A percentile compares a stretch with the other conserved stretches of the same genome.
These are phyloP conservation scores for Cercospora sp. DNA, from an alignment of 2,329 filamentous ascomycete species.

Conservation along the genomic window DNA sequence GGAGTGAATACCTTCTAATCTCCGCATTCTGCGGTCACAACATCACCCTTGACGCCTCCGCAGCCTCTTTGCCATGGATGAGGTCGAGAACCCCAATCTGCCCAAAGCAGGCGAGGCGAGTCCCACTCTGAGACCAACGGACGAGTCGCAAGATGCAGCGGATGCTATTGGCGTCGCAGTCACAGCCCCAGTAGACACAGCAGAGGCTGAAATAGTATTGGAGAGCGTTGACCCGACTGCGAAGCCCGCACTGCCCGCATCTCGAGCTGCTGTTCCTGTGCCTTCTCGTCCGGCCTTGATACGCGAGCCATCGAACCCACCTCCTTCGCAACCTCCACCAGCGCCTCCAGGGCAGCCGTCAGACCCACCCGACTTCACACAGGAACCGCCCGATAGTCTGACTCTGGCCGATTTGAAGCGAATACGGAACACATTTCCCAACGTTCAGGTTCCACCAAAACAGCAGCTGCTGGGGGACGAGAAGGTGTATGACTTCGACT, in stretches of 20 bases:
- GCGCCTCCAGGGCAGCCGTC: constrained; percentile 42
- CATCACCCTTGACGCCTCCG: neutral
- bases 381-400: constrained; percentile 46
- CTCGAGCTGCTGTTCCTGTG: constrained; percentile 20
- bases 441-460: constrained; percentile 37
- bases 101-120: constrained; percentile 39
- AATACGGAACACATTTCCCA: constrained; percentile 48
- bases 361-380: constrained; percentile 32
- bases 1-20: neutral
- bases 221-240: constrained; percentile 20
- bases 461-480: constrained; percentile 36
- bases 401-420: constrained; percentile 51
- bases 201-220: constrained; percentile 22
- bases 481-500: constrained; percentile 72
- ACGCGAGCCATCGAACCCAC: constrained; percentile 45
- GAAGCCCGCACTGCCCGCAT: constrained; percentile 25
- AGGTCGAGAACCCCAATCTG: constrained; percentile 41
- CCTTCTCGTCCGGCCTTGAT: constrained; percentile 42
- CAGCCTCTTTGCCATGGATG: constrained; percentile 35
- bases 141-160: constrained; percentile 24
- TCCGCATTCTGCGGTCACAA: neutral
- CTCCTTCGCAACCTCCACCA: constrained; percentile 46
- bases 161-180: constrained; percentile 13
- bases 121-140: constrained; percentile 34
- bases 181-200: constrained; percentile 21